A percentile compares a stretch with the other conserved stretches of the same genome.
phyloP scores from a whole-genome alignment of 2,329 filamentous ascomycete genomes.

The Raffaelea arxii region DNA sequence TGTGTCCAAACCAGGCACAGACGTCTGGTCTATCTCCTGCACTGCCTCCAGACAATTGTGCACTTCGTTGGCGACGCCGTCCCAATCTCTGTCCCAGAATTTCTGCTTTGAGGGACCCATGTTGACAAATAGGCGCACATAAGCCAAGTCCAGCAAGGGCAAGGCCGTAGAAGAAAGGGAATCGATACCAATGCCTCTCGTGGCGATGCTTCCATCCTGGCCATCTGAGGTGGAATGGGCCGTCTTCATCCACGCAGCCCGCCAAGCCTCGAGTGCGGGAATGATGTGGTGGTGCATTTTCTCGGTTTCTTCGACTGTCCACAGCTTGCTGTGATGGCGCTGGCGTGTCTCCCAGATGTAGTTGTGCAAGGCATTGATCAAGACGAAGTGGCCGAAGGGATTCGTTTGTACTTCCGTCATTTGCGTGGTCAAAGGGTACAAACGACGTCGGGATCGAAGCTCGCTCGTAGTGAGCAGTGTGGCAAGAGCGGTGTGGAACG shows the following conservation, averaged over 20 bases:
- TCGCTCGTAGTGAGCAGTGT: slow-evolving; percentile 71
- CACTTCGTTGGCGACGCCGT: slow-evolving; percentile 81
- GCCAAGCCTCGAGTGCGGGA: slow-evolving; percentile 88
- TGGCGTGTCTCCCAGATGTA: slow-evolving; percentile 98
- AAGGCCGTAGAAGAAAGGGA: slow-evolving; percentile 86
- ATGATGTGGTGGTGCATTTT: slow-evolving; percentile 95
- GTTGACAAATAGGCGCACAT: slow-evolving; percentile 86
- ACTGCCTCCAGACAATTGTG: slow-evolving; percentile 67
- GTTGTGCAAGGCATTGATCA: slow-evolving; percentile 93
- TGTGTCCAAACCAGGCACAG: slow-evolving; percentile 38
- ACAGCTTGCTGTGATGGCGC: slow-evolving; percentile 75
- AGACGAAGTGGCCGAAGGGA: slow-evolving; percentile 80
- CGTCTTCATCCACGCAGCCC: slow-evolving; percentile 82
- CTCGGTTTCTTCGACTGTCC: slow-evolving; percentile 88
- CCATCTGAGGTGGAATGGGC: slow-evolving; percentile 75
- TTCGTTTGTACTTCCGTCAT: slow-evolving; percentile 60
- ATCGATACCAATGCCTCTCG: slow-evolving; percentile 72
- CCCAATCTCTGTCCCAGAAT: slow-evolving; percentile 90
- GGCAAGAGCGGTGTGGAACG: slow-evolving; percentile 75
- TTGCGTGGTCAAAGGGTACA: too few relatives aligned
- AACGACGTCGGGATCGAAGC: too few relatives aligned
- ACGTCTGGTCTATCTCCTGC: slow-evolving; percentile 59
- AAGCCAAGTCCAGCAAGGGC: slow-evolving; percentile 81
- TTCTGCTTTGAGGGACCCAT: slow-evolving; percentile 86
- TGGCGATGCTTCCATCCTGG: slow-evolving; percentile 24